These are phyloP conservation scores for Pleurotus citrinopileatus DNA, from an alignment of 768 basidiomycete genomes.

Conservation along the genomic window DNA sequence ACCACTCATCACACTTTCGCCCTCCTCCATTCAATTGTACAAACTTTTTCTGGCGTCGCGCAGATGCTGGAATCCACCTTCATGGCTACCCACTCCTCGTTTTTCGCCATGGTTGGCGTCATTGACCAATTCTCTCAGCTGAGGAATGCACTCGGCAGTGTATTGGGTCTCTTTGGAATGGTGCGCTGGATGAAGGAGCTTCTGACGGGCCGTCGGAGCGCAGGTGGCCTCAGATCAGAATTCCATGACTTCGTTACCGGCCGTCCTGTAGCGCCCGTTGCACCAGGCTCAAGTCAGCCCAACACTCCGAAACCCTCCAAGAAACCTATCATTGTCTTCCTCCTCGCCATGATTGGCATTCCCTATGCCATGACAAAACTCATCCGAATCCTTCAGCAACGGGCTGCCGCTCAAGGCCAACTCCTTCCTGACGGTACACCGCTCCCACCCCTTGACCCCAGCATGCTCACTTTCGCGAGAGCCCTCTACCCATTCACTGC, in stretches of 20 bases:
- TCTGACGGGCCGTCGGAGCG: constrained; percentile 37
- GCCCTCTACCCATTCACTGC: constrained; percentile 72
- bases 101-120: constrained; percentile 96
- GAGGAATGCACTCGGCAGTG: constrained; percentile 89
- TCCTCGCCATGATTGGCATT: constrained; percentile 89
- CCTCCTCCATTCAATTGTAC: constrained; percentile 91
- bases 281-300: constrained; percentile 23
- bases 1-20: constrained; percentile 92
- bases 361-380: constrained; percentile 93
- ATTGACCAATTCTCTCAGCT: constrained; percentile 93
- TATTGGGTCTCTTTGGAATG: constrained; percentile 89
- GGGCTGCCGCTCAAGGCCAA: constrained; percentile 41
- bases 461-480: constrained; percentile 78
- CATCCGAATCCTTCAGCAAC: constrained; percentile 70
- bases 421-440: constrained; percentile 28
- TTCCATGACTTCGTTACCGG: constrained; percentile 78
- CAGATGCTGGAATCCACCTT: constrained; percentile 98
- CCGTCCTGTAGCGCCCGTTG: constrained; percentile 47
- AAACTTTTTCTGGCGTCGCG: constrained; percentile 90
- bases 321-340: constrained; percentile 91
- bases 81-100: constrained; percentile 94
- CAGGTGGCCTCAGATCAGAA: constrained; percentile 49
- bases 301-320: constrained; percentile 64
- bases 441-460: constrained; percentile 74
- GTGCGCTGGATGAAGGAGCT: constrained; percentile 80